Base-by-base conservation (phyloP, 352 stramenopile species). In the Globisporangium cystogenes region DNA sequence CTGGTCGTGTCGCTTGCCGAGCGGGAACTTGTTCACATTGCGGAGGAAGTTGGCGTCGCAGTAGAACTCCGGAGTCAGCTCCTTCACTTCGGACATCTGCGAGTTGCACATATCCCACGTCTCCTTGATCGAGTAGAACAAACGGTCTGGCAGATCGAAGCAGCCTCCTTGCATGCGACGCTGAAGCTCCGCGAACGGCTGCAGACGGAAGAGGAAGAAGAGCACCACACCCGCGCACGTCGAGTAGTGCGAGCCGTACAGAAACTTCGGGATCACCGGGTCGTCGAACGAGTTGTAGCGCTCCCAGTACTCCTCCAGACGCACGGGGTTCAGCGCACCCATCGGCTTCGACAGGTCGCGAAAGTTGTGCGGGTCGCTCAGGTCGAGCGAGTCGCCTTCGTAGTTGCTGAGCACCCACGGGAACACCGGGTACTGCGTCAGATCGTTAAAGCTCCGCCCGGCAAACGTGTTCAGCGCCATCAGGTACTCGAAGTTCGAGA, bases 31-130 rank as follows among this genome's bases (percentile, higher is more conserved):
- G 68, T 99, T 99, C 10, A 80, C 53, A 70, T 99, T 99, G 12
- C 83, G 79, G 26, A 99, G 68, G 65, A 99, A 99, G 6, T 90
- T 87, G 5, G 91, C 84, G 41, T 98, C 89, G 20, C 70, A 76
- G 67, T 96, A 99, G 65, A 98, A 99, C 68, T 99, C 98, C 0
- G 98, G 98, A 2, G 93, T 99, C 4, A 99, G 67, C 65, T 99
- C 98, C 70, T 99, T 99, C 1, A 99, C 97, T 67, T 99, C 97
- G 2, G 91, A 97, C 60, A 98, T 96, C 36, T 94, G 92, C 20
- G 83, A 94, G 35, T 98, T 99, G 65, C 95, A 99, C 90, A 98
- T 98, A 8, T 94, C 73, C 92, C 96, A 99, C 35, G 96, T 98
- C 55, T 98, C 82, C 11, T 94, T 68, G 43, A 99, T 89, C 23